Evolutionary conservation across 2,329 filamentous ascomycete genomes (phyloP).

Genomic region (Cercospora canescens): DNA sequence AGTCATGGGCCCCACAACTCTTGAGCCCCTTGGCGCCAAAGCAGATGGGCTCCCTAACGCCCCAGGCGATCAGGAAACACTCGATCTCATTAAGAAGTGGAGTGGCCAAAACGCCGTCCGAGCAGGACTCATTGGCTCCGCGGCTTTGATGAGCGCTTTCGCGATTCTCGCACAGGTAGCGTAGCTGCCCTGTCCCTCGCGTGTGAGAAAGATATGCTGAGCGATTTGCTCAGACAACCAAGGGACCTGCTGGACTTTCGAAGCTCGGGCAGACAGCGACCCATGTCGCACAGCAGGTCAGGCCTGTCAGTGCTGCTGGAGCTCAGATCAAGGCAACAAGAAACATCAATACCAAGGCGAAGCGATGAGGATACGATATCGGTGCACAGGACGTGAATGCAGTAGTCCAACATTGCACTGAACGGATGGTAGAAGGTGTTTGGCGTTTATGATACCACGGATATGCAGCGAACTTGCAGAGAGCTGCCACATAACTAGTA

Average conservation of each 20-base stretch:
- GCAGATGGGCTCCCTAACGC: constrained; percentile 16
- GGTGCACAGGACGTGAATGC: background rate
- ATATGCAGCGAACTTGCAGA: background rate
- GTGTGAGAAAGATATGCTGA: background rate
- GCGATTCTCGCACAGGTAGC: constrained; percentile 19
- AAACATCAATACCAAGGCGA: background rate
- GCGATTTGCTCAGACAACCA: background rate
- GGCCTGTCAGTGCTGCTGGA: constrained; percentile 1
- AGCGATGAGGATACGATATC: background rate
- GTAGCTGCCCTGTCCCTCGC: background rate
- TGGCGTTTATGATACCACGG: background rate
- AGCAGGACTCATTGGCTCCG: constrained; percentile 19
- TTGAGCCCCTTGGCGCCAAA: constrained; percentile 21
- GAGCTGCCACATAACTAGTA: too few species aligned
- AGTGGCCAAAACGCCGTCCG: constrained; percentile 24
- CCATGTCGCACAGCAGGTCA: background rate
- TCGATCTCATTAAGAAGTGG: constrained; percentile 28
- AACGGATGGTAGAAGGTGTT: background rate
- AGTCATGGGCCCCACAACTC: constrained; percentile 24
- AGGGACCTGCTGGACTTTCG: background rate
- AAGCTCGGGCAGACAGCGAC: constrained; percentile 2
- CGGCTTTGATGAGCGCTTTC: constrained; percentile 21
- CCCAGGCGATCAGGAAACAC: constrained; percentile 25
- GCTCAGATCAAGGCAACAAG: constrained; percentile 3
- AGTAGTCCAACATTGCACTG: background rate